phyloP scores from a whole-genome alignment of 176 grass and related monocot species.

The Bolboschoenus planiculmis region DNA sequence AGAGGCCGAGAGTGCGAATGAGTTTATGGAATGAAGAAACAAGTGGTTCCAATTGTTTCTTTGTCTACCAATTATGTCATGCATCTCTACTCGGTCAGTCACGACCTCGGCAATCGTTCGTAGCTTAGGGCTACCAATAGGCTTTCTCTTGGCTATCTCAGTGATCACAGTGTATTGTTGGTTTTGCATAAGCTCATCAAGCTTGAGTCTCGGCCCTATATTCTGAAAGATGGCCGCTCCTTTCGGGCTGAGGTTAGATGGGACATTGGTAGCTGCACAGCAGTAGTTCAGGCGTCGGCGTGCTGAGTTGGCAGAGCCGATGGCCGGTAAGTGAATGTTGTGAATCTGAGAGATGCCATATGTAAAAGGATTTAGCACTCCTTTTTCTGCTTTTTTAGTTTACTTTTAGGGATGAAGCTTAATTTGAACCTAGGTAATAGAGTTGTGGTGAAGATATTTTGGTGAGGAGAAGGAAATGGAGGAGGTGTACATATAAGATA shows the following conservation, averaged over 20 bases:
- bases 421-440: neutral
- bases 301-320: neutral
- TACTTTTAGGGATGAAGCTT: neutral
- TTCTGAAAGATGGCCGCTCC: neutral
- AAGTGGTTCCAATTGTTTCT: constrained; percentile 36
- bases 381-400: neutral
- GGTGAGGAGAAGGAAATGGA: neutral
- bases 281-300: neutral
- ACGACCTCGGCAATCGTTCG: constrained; percentile 1
- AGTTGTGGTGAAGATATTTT: too few relatives aligned
- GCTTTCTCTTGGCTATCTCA: neutral
- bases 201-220: neutral
- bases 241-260: neutral
- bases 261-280: neutral
- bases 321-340: neutral
- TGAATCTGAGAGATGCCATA: constrained; percentile 12
- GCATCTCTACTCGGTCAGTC: constrained; percentile 32
- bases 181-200: neutral
- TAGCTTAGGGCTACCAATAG: neutral
- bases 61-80: constrained; percentile 30
- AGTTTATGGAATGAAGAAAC: constrained; percentile 29
- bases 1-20: constrained; percentile 14
- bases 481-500: neutral
- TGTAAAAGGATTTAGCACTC: neutral
- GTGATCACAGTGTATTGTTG: constrained; percentile 9